These are phyloP conservation scores for Collybia nuda DNA, from an alignment of 768 basidiomycete genomes.

Conservation along the genomic window DNA sequence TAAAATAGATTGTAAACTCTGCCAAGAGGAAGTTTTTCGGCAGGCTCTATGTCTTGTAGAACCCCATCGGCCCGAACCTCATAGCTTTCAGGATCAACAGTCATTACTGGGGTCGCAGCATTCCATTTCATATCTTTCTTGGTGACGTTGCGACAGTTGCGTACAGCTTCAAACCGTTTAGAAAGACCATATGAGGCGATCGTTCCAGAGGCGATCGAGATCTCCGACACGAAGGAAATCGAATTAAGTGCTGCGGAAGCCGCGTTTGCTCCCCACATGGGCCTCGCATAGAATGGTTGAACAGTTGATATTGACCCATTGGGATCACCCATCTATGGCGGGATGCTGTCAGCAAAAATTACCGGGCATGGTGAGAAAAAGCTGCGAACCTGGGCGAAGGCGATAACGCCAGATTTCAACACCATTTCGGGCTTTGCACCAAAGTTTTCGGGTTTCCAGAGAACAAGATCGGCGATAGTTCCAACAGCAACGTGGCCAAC, in stretches of 20 bases:
- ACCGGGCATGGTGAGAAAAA: not conserved
- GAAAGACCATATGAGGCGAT: constrained; percentile 66
- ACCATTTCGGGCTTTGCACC: constrained; percentile 93
- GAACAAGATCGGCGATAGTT: constrained; percentile 87
- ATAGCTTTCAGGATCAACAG: constrained; percentile 90
- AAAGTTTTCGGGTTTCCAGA: constrained; percentile 95
- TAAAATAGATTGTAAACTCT: constrained; percentile 81
- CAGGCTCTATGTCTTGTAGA: constrained; percentile 74
- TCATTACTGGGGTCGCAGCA: constrained; percentile 74
- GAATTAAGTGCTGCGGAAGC: constrained; percentile 82
- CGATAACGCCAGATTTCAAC: constrained; percentile 92
- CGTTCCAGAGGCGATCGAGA: constrained; percentile 58
- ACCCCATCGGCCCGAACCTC: constrained; percentile 82
- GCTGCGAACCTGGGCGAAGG: constrained; percentile 70
- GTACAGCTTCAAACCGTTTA: constrained; percentile 77
- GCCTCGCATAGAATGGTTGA: constrained; percentile 81
- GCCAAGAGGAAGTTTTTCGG: constrained; percentile 64
- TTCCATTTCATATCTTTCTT: constrained; percentile 98
- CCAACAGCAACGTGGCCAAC: constrained; percentile 84
- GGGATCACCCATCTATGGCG: constrained; percentile 88
- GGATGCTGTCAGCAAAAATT: not conserved
- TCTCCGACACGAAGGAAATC: constrained; percentile 79
- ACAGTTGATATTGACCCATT: constrained; percentile 96
- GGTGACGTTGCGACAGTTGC: constrained; percentile 65
- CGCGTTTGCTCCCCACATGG: constrained; percentile 91